phyloP scores from a whole-genome alignment of 768 basidiomycete species.

The Suillus americanus region DNA sequence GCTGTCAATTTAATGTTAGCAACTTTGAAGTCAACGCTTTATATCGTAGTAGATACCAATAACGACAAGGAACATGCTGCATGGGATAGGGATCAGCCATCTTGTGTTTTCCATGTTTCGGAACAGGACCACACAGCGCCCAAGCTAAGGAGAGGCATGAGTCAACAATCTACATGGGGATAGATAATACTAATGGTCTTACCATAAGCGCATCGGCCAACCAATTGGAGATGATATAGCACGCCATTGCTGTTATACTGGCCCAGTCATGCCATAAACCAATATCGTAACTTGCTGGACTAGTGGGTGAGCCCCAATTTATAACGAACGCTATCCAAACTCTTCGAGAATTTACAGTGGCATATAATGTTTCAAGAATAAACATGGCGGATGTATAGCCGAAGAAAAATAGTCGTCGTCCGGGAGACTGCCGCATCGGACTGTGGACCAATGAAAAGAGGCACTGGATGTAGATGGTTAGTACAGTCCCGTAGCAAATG shows the following conservation, averaged over 20 bases:
- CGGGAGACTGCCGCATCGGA: background rate
- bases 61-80: background rate
- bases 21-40: background rate
- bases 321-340: constrained; percentile 30
- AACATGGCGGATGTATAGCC: constrained; percentile 28
- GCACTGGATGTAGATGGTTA: constrained; percentile 4
- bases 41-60: background rate
- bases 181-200: background rate
- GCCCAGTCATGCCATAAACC: constrained; percentile 24
- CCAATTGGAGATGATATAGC: constrained; percentile 27
- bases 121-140: background rate
- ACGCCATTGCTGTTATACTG: constrained; percentile 26
- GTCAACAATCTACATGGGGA: constrained; percentile 7
- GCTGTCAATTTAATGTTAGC: background rate
- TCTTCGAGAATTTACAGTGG: constrained; percentile 27
- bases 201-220: constrained; percentile 31
- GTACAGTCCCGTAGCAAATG: background rate
- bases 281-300: constrained; percentile 20
- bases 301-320: constrained; percentile 22
- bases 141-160: background rate
- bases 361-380: constrained; percentile 26
- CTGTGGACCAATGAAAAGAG: background rate
- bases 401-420: constrained; percentile 19
- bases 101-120: background rate
- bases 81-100: background rate